Base-by-base conservation (phyloP, 495 filamentous ascomycete genomes). In the Letharia lupina region DNA sequence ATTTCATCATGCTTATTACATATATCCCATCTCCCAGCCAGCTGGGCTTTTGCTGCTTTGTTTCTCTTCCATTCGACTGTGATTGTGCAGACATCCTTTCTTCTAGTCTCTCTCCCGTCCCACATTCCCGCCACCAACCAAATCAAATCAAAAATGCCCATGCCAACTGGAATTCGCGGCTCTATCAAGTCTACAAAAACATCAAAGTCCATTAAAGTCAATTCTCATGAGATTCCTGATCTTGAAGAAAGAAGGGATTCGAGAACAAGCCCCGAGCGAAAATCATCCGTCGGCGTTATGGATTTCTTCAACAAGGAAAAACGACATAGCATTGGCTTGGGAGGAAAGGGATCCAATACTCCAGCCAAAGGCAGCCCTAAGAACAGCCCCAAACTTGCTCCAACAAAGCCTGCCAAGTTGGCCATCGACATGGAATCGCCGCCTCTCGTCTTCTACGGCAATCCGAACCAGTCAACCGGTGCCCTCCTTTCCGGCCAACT, bases 401-500 rank as follows among this genome's bases (percentile, higher is more conserved):
- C 71, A 9, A 54, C 65, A 35, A 74, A 80, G 50, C 73, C 79
- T 0, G 84, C 85, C n/a, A 85, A 83, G 60, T 74, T 96, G 61
- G 83, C 87, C 35, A 85, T 93, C 76, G 79, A 85, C 45, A 89
- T 97, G 64, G 94, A 99, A 78, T 96, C 91, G 4, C 91, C 94
- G 0, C 94, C 94, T 2, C 78, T 93, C 13, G 84, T 96, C 20
- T 87, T 95, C 77, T 91, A 93, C 71, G 91, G 90, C 28, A 78
- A 81, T 11, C 80, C 91, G 2, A 80, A 86, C 59, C 83, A 82
- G 68, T 96, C 91, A 35, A 89, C 87, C 10, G 94, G 94, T 62
- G 91, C 94, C 10, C 77, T 99, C 47, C 84, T 98, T 50, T 96
- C 91, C 3, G 93, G 91, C 48, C 90, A 91, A 65, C 77, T 98